These are phyloP conservation scores for Talaromyces atroroseus DNA, from an alignment of 2,329 filamentous ascomycete species.

Conservation along the genomic window DNA sequence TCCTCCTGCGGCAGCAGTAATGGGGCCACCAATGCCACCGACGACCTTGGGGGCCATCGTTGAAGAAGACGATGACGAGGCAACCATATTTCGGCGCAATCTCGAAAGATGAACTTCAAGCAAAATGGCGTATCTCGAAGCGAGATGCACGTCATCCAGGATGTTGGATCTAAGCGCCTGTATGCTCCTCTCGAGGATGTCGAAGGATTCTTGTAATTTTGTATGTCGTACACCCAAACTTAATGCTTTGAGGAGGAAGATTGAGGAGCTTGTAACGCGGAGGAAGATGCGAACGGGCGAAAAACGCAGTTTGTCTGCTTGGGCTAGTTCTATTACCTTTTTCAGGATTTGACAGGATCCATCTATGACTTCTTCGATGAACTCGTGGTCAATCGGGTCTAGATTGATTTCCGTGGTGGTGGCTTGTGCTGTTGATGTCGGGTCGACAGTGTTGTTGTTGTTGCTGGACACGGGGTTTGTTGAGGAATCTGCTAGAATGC, in stretches of 20 bases:
- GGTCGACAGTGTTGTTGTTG: background rate
- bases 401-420: slow-evolving; percentile 26
- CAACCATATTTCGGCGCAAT: slow-evolving; percentile 34
- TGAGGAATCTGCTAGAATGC: slow-evolving; percentile 36
- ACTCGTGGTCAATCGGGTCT: slow-evolving; percentile 47
- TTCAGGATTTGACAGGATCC: slow-evolving; percentile 49
- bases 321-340: slow-evolving; percentile 45
- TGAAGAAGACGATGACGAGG: slow-evolving; percentile 14
- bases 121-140: slow-evolving; percentile 47
- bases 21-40: slow-evolving; percentile 7
- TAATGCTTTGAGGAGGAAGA: slow-evolving; percentile 50
- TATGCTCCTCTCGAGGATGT: slow-evolving; percentile 46
- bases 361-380: slow-evolving; percentile 53
- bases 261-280: slow-evolving; percentile 50
- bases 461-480: slow-evolving; percentile 15
- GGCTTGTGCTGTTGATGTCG: background rate
- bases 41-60: slow-evolving; percentile 1
- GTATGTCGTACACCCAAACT: slow-evolving; percentile 47
- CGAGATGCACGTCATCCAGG: slow-evolving; percentile 49
- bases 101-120: slow-evolving; percentile 44
- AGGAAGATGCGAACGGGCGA: slow-evolving; percentile 51
- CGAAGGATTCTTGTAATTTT: slow-evolving; percentile 45
- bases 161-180: slow-evolving; percentile 45
- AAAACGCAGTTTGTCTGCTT: slow-evolving; percentile 44
- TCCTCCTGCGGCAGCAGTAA: background rate